Evolutionary conservation across 2,329 filamentous ascomycete genomes (phyloP).

Genomic region (Trichoderma polysporum): DNA sequence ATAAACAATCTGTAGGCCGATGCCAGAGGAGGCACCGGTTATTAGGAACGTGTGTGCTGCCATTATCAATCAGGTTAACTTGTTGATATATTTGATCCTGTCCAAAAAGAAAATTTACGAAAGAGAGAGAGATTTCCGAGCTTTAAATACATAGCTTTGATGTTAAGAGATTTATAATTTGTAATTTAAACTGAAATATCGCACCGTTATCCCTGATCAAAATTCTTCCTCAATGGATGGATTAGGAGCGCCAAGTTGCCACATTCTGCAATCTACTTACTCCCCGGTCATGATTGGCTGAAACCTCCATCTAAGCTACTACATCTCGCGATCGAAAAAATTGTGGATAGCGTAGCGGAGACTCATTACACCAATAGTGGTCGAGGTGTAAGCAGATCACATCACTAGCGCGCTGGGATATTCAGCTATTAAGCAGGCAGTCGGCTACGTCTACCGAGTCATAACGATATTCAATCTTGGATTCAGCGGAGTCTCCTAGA

Average conservation of each 20-base stretch:
- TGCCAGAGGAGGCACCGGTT: conserved; percentile 3
- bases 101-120: background rate
- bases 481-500: background rate
- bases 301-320: background rate
- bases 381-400: background rate
- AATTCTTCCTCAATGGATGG: background rate
- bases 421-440: background rate
- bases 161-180: background rate
- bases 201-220: background rate
- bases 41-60: conserved; percentile 1
- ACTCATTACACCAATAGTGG: background rate
- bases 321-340: background rate
- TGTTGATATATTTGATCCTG: background rate
- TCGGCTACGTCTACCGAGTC: background rate
- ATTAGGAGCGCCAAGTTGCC: no score
- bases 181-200: background rate
- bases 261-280: background rate
- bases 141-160: background rate
- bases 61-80: background rate
- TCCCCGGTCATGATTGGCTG: background rate
- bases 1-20: conserved; percentile 2
- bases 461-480: background rate
- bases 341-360: background rate
- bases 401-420: background rate
- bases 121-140: background rate